Conservation (phyloP, 495 filamentous ascomycete species). For the Talaromyces thailandensis region DNA sequence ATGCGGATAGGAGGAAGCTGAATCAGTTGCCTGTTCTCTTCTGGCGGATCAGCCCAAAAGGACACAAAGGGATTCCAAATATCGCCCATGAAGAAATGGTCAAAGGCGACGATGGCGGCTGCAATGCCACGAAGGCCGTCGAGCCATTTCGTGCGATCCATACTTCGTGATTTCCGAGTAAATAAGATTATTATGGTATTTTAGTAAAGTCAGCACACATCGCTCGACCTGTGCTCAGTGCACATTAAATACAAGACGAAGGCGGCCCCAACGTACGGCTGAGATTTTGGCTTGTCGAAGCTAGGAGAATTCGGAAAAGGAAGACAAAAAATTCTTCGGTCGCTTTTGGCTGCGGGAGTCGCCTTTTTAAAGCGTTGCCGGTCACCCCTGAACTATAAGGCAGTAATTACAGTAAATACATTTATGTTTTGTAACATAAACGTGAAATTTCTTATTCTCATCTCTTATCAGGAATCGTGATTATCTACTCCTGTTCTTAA, state of each 20-base stretch:
- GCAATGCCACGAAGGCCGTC: constrained; percentile 21
- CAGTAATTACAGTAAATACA: background rate
- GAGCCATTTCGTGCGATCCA: constrained; percentile 18
- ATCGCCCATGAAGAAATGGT: constrained; percentile 15
- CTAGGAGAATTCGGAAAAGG: background rate
- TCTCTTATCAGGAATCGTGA: background rate
- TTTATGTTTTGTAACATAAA: background rate
- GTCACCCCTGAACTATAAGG: background rate
- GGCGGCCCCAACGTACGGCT: background rate
- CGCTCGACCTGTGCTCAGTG: background rate
- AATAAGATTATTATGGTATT: background rate
- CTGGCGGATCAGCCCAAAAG: constrained; percentile 16
- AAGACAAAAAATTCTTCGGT: background rate
- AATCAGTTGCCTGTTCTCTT: constrained; percentile 12
- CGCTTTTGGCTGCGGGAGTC: background rate
- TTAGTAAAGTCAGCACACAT: background rate
- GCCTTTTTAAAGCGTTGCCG: background rate
- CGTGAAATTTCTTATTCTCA: background rate
- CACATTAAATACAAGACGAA: background rate
- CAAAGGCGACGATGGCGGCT: constrained; percentile 11
- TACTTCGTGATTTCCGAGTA: background rate
- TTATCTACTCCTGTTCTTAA: background rate
- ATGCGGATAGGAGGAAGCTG: constrained; percentile 18
- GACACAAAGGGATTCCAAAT: constrained; percentile 7
- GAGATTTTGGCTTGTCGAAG: background rate